Base-by-base conservation (phyloP, 257 asterid genomes). In the Marsdenia floribunda region DNA sequence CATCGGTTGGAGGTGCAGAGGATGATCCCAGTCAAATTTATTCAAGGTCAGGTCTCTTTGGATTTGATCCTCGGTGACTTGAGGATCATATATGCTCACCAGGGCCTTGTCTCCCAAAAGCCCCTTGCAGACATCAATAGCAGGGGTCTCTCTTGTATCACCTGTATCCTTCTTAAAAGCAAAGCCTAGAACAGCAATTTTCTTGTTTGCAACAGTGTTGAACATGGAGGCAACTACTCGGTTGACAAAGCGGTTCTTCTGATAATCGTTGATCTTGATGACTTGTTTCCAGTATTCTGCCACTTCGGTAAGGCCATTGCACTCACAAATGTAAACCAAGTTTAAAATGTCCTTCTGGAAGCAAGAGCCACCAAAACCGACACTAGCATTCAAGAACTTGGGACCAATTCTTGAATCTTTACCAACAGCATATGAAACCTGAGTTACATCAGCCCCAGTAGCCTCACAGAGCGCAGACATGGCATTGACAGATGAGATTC, bases 401-500 rank as follows among this genome's bases (percentile, higher is more conserved):
- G 91, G 89, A 60, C 97, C 97, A 26, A 91, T 91, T 78, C 97
- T 86, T 0, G 93, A 22, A 82, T 91, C 97, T 55, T 85, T 89
- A 33, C 97, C 97, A 22, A 91, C 92, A 33, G 97, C 93, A 42
- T 82, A 89, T 46, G 97, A 71, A 63, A 91, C 97, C 76, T 91
- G 80, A n/a, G 88, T 59, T 57, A 91, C 96, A 65, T 91, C 89
- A 21, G 97, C 97, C 4, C 97, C 97, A 47, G 97, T 91, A 52
- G 97, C 97, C 82, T 90, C 96, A 73, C 96, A 90, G 61, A 90
- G 95, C 38, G 96, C 96, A 35, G 96, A 90, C 96, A 90, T 90
- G 77, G 96, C 96, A 65, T 90, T 90, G 52, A 93, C 98, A 0
- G 98, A 93, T 13, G 98, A 93, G 86, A 93, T 93, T 78, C 98